Base-by-base conservation (phyloP, 352 stramenopile species). In the Plasmopara muralis region DNA sequence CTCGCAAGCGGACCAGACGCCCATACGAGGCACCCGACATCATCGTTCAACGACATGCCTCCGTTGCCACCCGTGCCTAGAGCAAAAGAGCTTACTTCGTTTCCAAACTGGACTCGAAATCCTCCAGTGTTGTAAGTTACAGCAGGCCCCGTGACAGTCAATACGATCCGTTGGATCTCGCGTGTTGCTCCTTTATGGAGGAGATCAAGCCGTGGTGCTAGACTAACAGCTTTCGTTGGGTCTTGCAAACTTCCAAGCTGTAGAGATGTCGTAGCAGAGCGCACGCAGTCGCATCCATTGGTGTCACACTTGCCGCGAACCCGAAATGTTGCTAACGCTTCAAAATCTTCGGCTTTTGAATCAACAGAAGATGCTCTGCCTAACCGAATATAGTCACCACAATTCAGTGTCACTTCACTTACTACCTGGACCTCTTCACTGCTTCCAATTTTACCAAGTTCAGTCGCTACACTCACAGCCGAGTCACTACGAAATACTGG, bases 81-180 rank as follows among this genome's bases (percentile, higher is more conserved):
- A 25, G 20, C 20, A 25, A 72, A 76, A 2, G 87, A 75, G 10
- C 83, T 97, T 9, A 77, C 93, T 62, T 97, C 89, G 15, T 85
- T 74, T 6, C 87, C 89, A 43, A 97, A 98, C 20, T 77, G 62
- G 18, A 98, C 64, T 0, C 94, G 84, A 60, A 93, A 98, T 4
- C 93, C 93, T n/a, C 85, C 74, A 0, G 52, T 31, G 6, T 86
- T 82, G 25, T 77, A 72, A 0, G 37, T 50, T 3, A 93, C 55
- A 39, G 63, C 48, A 10, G 59, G 48, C 2, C 62, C 58, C 0
- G 63, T 56, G 7, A 70, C 66, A 0, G 47, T 63, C 25, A 93
- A 70, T 7, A 55, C 56, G 15, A 93, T 72, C n/a, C 68, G 78
- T 47, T 91, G 78, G 40, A 89, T 74, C 55, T 91, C 80, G 4